Conservation (phyloP, 305 asterid genomes). For the Fraxinus floribunda region DNA sequence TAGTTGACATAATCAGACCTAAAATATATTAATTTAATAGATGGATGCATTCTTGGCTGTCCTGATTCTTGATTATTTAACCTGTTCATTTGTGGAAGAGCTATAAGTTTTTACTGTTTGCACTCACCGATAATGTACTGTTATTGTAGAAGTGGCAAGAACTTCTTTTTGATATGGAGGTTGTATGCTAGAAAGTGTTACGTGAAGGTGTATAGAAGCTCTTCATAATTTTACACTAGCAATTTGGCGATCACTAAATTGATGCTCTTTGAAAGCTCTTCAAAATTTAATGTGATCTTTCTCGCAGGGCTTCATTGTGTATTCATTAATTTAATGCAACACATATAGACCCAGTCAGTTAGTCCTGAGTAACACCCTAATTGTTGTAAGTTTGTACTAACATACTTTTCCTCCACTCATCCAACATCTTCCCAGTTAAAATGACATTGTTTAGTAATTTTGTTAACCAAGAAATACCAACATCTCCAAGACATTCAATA, state of each 20-base stretch:
- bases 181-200: background rate
- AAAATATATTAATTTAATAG: background rate
- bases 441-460: background rate
- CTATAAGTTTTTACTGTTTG: background rate
- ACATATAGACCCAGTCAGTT: background rate
- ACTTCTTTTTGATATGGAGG: background rate
- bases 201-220: background rate
- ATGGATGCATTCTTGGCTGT: background rate
- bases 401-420: background rate
- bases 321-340: background rate
- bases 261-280: background rate
- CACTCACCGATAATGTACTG: background rate
- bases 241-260: background rate
- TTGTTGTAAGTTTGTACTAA: background rate
- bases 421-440: background rate
- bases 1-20: background rate
- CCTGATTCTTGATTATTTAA: background rate
- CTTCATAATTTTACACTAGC: background rate
- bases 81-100: background rate
- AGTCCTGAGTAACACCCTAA: background rate
- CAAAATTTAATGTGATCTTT: background rate
- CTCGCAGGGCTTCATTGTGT: background rate
- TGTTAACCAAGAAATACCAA: background rate
- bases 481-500: background rate
- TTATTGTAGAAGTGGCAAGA: background rate